Conservation (phyloP, 1,284 basidiomycete genomes). For the Phellopilus nigrolimitatus region DNA sequence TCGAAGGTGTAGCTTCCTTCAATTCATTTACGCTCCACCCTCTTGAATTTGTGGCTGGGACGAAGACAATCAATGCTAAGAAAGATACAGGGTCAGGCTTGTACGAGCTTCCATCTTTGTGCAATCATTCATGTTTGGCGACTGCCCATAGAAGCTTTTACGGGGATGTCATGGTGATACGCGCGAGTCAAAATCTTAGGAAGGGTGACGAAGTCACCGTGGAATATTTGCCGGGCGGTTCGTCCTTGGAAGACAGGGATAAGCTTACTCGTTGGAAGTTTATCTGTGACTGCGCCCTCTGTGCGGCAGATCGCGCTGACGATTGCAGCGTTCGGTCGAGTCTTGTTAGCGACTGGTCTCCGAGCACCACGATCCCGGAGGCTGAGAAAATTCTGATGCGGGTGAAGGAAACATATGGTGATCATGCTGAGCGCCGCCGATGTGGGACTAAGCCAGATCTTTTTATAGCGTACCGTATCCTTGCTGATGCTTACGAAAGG, state of each 20-base stretch:
- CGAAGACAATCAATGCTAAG: neutral
- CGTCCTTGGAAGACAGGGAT: neutral
- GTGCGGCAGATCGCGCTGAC: neutral
- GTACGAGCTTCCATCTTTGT: constrained; percentile 17
- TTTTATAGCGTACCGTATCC: neutral
- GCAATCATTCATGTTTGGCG: constrained; percentile 18
- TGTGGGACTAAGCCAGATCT: neutral
- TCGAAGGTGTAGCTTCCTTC: constrained; percentile 7
- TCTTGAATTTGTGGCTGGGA: neutral
- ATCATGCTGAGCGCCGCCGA: neutral
- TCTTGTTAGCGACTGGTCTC: neutral
- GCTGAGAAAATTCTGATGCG: neutral
- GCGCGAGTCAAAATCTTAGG: constrained; percentile 2
- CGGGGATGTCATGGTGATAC: constrained; percentile 19
- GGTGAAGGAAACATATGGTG: neutral
- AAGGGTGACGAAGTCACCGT: constrained; percentile 18
- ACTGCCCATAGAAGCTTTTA: constrained; percentile 12
- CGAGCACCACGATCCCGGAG: neutral
- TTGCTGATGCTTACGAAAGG: neutral
- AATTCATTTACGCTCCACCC: constrained; percentile 7
- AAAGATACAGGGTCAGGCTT: neutral
- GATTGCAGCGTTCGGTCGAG: neutral
- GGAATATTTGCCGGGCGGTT: neutral
- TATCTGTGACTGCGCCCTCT: constrained; percentile 1
- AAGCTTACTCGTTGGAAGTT: constrained; percentile 7